A percentile compares a stretch with the other conserved stretches of the same genome.
phyloP scores from a whole-genome alignment of 2,329 filamentous ascomycete genomes.

The Apiospora malaysiana region DNA sequence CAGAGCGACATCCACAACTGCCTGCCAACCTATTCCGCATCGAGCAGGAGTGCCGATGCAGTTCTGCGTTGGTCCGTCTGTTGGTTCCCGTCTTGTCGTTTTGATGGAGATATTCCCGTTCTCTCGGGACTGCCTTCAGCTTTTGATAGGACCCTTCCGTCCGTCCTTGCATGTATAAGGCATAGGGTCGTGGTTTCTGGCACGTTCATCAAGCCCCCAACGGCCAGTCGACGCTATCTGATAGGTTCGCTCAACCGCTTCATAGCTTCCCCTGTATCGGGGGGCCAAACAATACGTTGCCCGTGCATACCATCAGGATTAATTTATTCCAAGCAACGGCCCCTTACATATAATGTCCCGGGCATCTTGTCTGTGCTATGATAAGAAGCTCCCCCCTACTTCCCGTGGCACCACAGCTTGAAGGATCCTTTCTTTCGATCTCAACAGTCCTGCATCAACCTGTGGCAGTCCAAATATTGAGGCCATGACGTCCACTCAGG shows the following conservation, averaged over 20 bases:
- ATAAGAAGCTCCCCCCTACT: not conserved
- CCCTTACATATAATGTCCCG: not conserved
- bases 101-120: not conserved
- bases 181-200: not conserved
- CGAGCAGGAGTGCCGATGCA: conserved; percentile 6
- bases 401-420: not conserved
- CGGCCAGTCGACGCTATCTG: not conserved
- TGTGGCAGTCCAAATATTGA: not conserved
- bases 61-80: not conserved
- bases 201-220: not conserved
- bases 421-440: not conserved
- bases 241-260: not conserved
- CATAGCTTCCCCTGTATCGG: not conserved
- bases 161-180: not conserved
- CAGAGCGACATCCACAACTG: not conserved
- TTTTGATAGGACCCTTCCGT: not conserved
- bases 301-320: not conserved
- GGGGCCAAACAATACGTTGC: not conserved
- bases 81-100: not conserved
- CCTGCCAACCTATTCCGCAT: not conserved
- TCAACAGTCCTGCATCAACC: not conserved
- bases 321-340: not conserved
- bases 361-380: not conserved
- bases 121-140: not conserved
- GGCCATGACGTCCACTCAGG: not conserved